Evolutionary conservation across 2,329 filamentous ascomycete species (phyloP).

Genomic region (Aspergillus terreus): DNA sequence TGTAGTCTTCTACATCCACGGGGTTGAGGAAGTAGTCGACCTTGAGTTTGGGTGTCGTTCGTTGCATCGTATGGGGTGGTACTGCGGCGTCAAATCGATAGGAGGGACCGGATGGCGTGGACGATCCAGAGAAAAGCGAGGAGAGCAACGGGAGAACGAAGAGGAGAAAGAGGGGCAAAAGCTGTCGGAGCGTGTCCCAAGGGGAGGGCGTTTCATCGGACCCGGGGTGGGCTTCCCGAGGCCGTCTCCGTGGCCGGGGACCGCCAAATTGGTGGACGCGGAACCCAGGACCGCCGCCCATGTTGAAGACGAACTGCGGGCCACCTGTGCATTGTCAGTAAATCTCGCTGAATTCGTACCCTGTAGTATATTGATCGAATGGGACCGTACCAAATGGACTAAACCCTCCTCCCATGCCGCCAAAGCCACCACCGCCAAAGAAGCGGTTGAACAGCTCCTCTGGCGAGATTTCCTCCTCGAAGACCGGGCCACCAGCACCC

Average conservation of each 20-base stretch:
- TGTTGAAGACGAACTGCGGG: conserved; percentile 91
- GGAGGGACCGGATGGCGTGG: conserved; percentile 57
- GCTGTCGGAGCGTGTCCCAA: conserved; percentile 59
- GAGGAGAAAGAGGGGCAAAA: conserved; percentile 84
- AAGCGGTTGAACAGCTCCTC: conserved; percentile 97
- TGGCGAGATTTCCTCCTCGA: conserved; percentile 88
- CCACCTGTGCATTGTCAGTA: conserved; percentile 47
- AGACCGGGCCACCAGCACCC: conserved; percentile 59
- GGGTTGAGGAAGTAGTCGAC: conserved; percentile 86
- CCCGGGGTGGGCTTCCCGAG: conserved; percentile 59
- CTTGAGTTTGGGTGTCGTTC: conserved; percentile 66
- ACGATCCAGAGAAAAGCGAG: conserved; percentile 65
- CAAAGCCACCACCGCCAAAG: conserved; percentile 71
- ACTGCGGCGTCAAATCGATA: conserved; percentile 72
- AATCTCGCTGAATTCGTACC: not conserved
- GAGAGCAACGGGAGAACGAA: conserved; percentile 82
- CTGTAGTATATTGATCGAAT: not conserved
- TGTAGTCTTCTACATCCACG: conserved; percentile 67
- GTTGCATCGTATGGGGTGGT: conserved; percentile 69
- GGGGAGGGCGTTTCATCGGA: conserved; percentile 52
- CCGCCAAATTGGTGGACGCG: conserved; percentile 96
- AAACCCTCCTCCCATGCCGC: conserved; percentile 53
- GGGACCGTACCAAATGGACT: conserved; percentile 60
- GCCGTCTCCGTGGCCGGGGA: conserved; percentile 68
- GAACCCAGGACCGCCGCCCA: conserved; percentile 85